Conservation (phyloP, 495 filamentous ascomycete species). For the Hypoxylon fuscum region DNA sequence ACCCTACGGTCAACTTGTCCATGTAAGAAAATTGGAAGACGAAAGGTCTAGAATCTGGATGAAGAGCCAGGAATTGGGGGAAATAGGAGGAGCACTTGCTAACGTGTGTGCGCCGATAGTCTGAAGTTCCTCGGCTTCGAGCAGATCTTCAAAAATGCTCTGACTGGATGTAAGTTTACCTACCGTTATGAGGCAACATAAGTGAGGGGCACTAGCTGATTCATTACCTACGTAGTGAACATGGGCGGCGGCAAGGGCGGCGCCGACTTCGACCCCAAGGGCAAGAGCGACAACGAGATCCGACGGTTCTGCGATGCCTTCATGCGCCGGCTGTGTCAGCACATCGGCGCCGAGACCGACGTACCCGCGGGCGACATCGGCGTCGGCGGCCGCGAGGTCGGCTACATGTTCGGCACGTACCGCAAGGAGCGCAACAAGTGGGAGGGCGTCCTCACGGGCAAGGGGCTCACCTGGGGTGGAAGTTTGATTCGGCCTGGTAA, state of each 20-base stretch:
- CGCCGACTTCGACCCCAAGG: conserved; percentile 99
- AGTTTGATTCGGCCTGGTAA: conserved; percentile 82
- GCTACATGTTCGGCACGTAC: conserved; percentile 97
- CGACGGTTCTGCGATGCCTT: conserved; percentile 96
- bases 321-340: conserved; percentile 92
- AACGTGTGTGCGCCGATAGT: conserved; percentile 38
- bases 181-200: not conserved
- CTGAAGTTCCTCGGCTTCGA: conserved; percentile 99
- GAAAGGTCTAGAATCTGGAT: too few species aligned
- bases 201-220: conserved; percentile 37
- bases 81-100: conserved; percentile 25
- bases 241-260: conserved; percentile 99
- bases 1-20: conserved; percentile 95
- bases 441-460: conserved; percentile 94
- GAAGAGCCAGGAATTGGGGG: not conserved
- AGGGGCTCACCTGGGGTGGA: conserved; percentile 93
- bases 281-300: conserved; percentile 97
- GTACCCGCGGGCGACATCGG: conserved; percentile 96
- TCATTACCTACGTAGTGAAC: conserved; percentile 68
- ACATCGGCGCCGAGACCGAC: conserved; percentile 97
- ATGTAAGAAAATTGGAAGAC: conserved; percentile 64
- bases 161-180: conserved; percentile 83
- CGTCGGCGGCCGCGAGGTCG: conserved; percentile 87
- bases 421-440: conserved; percentile 85
- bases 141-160: conserved; percentile 99